Base-by-base conservation (phyloP, 257 asterid genomes). In the Lycium barbarum region DNA sequence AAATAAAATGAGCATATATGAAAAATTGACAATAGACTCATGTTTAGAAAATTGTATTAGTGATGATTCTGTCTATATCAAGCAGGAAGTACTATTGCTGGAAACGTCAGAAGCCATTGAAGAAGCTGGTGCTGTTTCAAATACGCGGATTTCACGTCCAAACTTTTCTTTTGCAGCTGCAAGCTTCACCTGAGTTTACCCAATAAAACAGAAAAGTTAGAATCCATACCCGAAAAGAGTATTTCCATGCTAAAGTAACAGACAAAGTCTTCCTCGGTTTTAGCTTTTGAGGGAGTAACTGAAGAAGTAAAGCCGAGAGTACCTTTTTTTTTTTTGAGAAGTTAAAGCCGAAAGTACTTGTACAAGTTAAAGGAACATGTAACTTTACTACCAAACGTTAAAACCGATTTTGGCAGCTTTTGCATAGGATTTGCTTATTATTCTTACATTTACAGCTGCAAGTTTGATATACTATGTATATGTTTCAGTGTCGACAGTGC, bases 61-160 rank as follows among this genome's bases (percentile, higher is more conserved):
- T 26, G 7, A 40, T 40, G 43, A 15, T 76, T 15, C n/a, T 26
- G 63, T 38, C 18, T 15, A 65, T 45, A 17, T 62, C 53, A 87
- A 36, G 43, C 9, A 73, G 78, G 73, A 59, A 55, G 10, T 91
- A 93, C 98, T 96, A 79, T 68, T 81, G 85, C 86, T 89, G 54
- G 96, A 88, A 85, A 83, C 91, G 87, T 87, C 87, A 82, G 84
- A 83, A 79, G 93, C 83, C 22, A 88, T 81, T 53, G 88, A 88
- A 86, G 98, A 93, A 83, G 94, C 85, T 73, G 83, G 1, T 83
- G 90, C 73, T 84, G 98, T 95, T 93, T 93, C 93, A 85, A 93
- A 97, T 55, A 97, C 95, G 47, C 95, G 90, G 80, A 95, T 87
- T 61, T 93, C 98, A 62, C 95, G 92, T 68, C 99, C 99, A 88